These are phyloP conservation scores for Lentithecium fluviatile DNA, from an alignment of 495 filamentous ascomycete species.

Conservation along the genomic window DNA sequence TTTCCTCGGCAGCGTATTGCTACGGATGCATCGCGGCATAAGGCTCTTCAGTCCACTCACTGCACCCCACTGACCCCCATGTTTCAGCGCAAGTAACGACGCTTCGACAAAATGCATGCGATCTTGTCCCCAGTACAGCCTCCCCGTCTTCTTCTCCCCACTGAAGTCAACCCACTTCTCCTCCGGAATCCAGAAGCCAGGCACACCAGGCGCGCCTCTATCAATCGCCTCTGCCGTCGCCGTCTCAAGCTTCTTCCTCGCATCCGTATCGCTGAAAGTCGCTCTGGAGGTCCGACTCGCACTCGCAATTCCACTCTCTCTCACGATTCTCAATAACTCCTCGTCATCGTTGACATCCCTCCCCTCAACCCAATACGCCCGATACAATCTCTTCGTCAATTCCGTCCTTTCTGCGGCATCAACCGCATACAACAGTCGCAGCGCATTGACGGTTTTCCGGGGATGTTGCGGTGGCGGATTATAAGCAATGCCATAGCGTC, in stretches of 20 bases:
- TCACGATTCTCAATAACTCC: slow-evolving; percentile 14
- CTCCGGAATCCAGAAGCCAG: slow-evolving; percentile 29
- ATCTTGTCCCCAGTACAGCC: slow-evolving; percentile 34
- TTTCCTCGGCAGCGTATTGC: background rate
- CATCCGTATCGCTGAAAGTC: slow-evolving; percentile 4
- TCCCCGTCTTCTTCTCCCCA: slow-evolving; percentile 13
- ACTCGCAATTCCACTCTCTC: slow-evolving; percentile 10
- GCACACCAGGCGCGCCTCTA: slow-evolving; percentile 28
- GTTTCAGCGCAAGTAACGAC: slow-evolving; percentile 3
- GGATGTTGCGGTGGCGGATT: slow-evolving; percentile 33
- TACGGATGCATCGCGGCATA: slow-evolving; percentile 10
- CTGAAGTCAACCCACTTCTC: slow-evolving; percentile 14
- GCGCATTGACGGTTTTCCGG: slow-evolving; percentile 25
- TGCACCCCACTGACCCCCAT: background rate
- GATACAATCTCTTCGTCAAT: slow-evolving; percentile 22
- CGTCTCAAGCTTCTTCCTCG: slow-evolving; percentile 13
- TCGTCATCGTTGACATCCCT: slow-evolving; percentile 20
- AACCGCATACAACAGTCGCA: slow-evolving; percentile 23
- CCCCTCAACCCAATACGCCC: slow-evolving; percentile 32
- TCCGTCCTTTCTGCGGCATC: background rate
- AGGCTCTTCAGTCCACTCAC: slow-evolving; percentile 15
- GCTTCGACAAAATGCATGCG: slow-evolving; percentile 35
- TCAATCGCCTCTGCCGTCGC: slow-evolving; percentile 21
- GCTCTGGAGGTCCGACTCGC: background rate
- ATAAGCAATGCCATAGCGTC: slow-evolving; percentile 20